A percentile compares a stretch with the other conserved stretches of the same genome.
Conservation (phyloP, 352 stramenopile genomes). For the Phytophthora sansomeana region DNA sequence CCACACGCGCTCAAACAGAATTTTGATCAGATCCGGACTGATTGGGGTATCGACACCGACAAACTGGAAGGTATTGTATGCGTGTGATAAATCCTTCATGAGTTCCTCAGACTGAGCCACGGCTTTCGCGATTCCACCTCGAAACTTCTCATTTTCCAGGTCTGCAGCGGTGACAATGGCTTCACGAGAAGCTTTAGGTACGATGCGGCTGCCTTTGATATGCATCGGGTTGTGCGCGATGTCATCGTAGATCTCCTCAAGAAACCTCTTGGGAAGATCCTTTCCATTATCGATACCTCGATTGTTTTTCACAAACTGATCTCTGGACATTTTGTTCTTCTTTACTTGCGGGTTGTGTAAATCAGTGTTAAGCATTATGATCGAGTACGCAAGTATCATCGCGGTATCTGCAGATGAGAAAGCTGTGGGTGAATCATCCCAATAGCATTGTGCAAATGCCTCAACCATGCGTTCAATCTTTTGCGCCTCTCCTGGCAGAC, state of each 20-base stretch:
- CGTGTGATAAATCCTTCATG: conserved; percentile 84
- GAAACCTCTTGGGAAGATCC: conserved; percentile 91
- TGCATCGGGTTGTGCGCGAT: conserved; percentile 94
- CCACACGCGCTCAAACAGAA: conserved; percentile 95
- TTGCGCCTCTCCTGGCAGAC: conserved; percentile 97
- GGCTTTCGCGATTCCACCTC: conserved; percentile 66
- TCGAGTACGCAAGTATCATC: conserved; percentile 93
- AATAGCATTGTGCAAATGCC: conserved; percentile 98
- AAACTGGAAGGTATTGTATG: conserved; percentile 91
- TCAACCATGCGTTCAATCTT: conserved; percentile 98
- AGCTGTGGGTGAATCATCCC: conserved; percentile 90
- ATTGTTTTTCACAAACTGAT: conserved; percentile 98
- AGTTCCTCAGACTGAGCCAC: conserved; percentile 86
- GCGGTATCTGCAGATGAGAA: conserved; percentile 86
- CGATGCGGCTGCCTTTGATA: conserved; percentile 78
- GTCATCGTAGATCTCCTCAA: conserved; percentile 96
- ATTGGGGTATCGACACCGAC: conserved; percentile 92
- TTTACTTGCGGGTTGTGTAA: conserved; percentile 92
- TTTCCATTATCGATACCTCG: conserved; percentile 92
- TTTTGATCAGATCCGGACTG: conserved; percentile 92
- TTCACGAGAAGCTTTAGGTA: conserved; percentile 57
- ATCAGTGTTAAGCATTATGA: conserved; percentile 93
- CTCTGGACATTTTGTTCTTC: conserved; percentile 97
- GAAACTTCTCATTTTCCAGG: conserved; percentile 84
- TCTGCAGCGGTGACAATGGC: conserved; percentile 51